phyloP scores from a whole-genome alignment of 2,329 filamentous ascomycete genomes.

The Colletotrichum sojae region DNA sequence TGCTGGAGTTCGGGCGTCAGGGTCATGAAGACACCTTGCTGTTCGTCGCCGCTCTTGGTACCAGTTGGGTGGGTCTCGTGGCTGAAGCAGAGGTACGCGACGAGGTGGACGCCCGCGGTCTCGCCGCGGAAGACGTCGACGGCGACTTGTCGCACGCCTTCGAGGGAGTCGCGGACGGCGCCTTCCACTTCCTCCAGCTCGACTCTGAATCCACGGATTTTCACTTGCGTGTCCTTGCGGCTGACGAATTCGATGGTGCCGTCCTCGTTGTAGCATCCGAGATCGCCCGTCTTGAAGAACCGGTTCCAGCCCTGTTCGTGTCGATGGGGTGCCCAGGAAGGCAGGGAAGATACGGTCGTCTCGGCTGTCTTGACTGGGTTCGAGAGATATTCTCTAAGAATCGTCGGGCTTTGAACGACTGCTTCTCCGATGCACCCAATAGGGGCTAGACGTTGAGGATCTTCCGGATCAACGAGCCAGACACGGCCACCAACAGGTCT shows the following conservation, averaged over 20 bases:
- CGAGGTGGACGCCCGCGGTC: background rate
- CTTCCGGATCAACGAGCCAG: conserved; percentile 45
- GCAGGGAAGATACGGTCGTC: background rate
- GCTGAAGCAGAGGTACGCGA: background rate
- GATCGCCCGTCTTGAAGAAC: conserved; percentile 33
- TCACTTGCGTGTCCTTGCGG: conserved; percentile 43
- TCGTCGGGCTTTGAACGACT: conserved; percentile 9
- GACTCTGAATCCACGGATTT: conserved; percentile 27
- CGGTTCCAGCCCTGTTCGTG: background rate
- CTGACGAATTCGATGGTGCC: conserved; percentile 20
- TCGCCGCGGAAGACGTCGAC: background rate
- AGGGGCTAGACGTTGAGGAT: conserved; percentile 30
- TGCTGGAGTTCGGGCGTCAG: background rate
- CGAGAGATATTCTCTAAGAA: conserved; percentile 4
- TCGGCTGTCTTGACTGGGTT: background rate
- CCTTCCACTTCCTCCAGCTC: conserved; percentile 27
- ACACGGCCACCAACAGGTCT: background rate
- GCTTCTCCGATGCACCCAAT: conserved; percentile 22
- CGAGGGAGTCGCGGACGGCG: background rate
- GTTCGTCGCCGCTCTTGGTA: background rate
- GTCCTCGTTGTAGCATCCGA: conserved; percentile 4
- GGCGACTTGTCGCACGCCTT: background rate
- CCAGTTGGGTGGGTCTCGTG: background rate
- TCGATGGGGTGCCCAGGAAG: too few relatives aligned
- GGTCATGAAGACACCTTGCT: background rate